Evolutionary conservation across 148 eudicot species (phyloP).

Genomic region (Rhododendron simsii): DNA sequence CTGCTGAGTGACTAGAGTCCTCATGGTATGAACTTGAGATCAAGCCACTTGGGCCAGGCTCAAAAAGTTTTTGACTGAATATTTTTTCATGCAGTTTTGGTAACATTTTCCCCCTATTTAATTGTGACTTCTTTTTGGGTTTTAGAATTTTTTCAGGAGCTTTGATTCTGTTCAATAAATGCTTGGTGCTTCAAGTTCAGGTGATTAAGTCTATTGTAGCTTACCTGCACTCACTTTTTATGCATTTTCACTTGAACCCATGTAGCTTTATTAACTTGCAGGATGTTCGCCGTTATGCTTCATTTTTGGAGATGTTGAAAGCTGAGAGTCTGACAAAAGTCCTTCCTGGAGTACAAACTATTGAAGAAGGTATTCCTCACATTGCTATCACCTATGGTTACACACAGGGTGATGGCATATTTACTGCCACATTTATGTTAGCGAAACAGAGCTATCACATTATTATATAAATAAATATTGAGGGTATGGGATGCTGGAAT

Average conservation of each 20-base stretch:
- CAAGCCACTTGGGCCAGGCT: background rate
- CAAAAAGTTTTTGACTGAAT: no score
- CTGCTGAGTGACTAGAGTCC: background rate
- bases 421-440: background rate
- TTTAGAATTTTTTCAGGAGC: conserved; percentile 63
- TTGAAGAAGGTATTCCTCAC: conserved; percentile 59
- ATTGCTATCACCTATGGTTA: background rate
- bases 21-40: background rate
- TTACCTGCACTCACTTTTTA: conserved; percentile 1
- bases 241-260: background rate
- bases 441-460: background rate
- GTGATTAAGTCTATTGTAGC: conserved; percentile 26
- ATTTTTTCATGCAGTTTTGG: background rate
- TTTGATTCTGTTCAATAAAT: conserved; percentile 68
- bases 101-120: background rate
- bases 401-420: background rate
- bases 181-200: conserved; percentile 70
- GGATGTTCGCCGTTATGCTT: conserved; percentile 59
- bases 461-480: background rate
- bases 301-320: conserved; percentile 76
- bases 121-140: conserved; percentile 17
- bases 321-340: conserved; percentile 58
- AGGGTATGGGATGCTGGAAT: background rate
- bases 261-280: conserved; percentile 24
- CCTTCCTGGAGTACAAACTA: conserved; percentile 67